These are phyloP conservation scores for Xerocomus potaroensis DNA, from an alignment of 768 basidiomycete genomes.

Conservation along the genomic window DNA sequence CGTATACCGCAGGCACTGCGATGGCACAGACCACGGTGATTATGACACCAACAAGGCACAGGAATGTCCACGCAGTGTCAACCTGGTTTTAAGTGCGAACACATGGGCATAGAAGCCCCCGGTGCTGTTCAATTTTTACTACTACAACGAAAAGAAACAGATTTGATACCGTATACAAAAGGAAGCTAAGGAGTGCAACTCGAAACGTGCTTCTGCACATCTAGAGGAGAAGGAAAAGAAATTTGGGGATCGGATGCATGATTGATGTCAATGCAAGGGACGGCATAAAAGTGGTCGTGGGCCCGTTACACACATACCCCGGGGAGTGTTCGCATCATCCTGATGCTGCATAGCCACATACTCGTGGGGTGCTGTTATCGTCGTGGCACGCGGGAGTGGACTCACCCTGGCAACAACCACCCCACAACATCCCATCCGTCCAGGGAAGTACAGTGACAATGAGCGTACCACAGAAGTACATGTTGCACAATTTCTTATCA, in stretches of 20 bases:
- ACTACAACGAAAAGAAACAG: not conserved
- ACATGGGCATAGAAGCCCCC: not conserved
- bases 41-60: not conserved
- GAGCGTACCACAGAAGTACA: not conserved
- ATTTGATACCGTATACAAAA: not conserved
- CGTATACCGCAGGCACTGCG: not conserved
- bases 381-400: not conserved
- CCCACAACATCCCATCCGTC: not conserved
- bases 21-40: not conserved
- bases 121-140: not conserved
- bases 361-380: too few species aligned
- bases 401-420: not conserved
- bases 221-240: not conserved
- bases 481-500: not conserved
- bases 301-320: conserved; percentile 41
- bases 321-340: not conserved
- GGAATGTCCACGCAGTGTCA: not conserved
- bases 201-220: not conserved
- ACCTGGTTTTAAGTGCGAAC: not conserved
- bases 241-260: not conserved
- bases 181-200: not conserved
- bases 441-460: not conserved
- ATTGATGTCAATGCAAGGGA: not conserved
- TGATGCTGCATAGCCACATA: not conserved
- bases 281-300: not conserved